phyloP scores from a whole-genome alignment of 192 early-diverging fungal species.

The Gonapodya prolifera region DNA sequence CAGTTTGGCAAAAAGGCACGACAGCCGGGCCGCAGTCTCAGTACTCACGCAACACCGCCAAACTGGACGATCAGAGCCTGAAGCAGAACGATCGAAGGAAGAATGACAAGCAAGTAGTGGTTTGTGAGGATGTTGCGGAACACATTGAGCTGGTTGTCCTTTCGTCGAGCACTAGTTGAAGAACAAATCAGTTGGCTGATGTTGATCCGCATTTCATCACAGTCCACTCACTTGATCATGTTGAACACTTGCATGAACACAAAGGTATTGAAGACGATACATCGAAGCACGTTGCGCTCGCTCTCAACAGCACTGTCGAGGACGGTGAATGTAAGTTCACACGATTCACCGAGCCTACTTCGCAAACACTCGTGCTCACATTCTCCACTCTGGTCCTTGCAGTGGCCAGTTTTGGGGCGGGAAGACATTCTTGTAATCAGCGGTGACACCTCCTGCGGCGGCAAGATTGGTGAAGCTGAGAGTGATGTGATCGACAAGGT shows the following conservation, averaged over 20 bases:
- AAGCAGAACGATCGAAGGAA: constrained; percentile 54
- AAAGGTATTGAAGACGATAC: constrained; percentile 2
- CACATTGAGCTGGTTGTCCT: constrained; percentile 72
- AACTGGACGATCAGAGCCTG: constrained; percentile 62
- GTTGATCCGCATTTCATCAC: neutral
- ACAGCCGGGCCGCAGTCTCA: no score
- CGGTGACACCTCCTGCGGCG: neutral
- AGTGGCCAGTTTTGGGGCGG: neutral
- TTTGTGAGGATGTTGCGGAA: constrained; percentile 70
- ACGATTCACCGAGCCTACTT: no score
- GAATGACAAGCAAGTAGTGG: constrained; percentile 65
- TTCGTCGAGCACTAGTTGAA: constrained; percentile 42
- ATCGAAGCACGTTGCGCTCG: neutral
- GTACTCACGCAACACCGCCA: neutral
- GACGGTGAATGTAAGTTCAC: neutral
- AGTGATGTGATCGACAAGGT: no score
- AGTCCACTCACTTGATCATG: constrained; percentile 4
- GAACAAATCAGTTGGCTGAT: neutral
- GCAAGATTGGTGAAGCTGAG: neutral
- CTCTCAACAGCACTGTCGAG: neutral
- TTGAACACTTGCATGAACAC: constrained; percentile 1
- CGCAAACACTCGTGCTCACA: neutral
- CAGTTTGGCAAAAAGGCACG: no score
- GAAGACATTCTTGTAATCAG: neutral
- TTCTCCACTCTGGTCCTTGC: neutral